A percentile compares a stretch with the other conserved stretches of the same genome.
phyloP scores from a whole-genome alignment of 2,329 filamentous ascomycete species.

The Hypoxylon sp. region DNA sequence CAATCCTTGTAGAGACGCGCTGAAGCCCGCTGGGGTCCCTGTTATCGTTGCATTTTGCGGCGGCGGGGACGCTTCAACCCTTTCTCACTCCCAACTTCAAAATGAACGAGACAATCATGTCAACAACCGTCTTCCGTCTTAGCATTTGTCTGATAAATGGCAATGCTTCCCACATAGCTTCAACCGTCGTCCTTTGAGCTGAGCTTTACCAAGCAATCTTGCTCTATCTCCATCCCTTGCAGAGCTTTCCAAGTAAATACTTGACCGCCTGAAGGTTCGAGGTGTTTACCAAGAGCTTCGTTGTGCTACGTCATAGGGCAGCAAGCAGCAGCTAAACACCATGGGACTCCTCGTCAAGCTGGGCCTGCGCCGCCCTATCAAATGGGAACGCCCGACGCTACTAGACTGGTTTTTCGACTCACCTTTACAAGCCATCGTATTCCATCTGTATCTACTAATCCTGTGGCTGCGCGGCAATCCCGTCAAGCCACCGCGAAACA shows the following conservation, averaged over 20 bases:
- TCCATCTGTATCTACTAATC: slow-evolving; percentile 73
- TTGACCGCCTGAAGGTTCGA: neutral
- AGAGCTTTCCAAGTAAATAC: neutral
- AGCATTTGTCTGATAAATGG: slow-evolving; percentile 15
- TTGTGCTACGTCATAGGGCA: slow-evolving; percentile 34
- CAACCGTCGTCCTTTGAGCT: neutral
- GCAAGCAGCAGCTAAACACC: slow-evolving; percentile 13
- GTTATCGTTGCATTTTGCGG: slow-evolving; percentile 37
- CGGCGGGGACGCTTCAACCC: slow-evolving; percentile 16
- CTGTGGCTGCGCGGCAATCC: slow-evolving; percentile 76
- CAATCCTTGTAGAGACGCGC: slow-evolving; percentile 16
- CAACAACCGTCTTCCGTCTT: slow-evolving; percentile 3
- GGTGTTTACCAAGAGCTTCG: slow-evolving; percentile 5
- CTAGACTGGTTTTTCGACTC: slow-evolving; percentile 76
- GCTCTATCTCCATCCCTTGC: neutral
- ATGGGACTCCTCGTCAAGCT: slow-evolving; percentile 63
- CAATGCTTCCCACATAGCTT: slow-evolving; percentile 7
- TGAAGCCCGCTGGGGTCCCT: slow-evolving; percentile 20
- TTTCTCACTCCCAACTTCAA: slow-evolving; percentile 28
- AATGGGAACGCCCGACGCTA: slow-evolving; percentile 65
- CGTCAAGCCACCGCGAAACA: slow-evolving; percentile 67
- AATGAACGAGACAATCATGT: slow-evolving; percentile 27
- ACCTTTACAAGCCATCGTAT: slow-evolving; percentile 74
- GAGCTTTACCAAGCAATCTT: neutral
- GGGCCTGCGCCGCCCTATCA: slow-evolving; percentile 62